Percentiles rank a stretch among this genome's conserved stretches.
phyloP scores from a whole-genome alignment of 1,139 yeast genomes.

The Spathaspora sp. region DNA sequence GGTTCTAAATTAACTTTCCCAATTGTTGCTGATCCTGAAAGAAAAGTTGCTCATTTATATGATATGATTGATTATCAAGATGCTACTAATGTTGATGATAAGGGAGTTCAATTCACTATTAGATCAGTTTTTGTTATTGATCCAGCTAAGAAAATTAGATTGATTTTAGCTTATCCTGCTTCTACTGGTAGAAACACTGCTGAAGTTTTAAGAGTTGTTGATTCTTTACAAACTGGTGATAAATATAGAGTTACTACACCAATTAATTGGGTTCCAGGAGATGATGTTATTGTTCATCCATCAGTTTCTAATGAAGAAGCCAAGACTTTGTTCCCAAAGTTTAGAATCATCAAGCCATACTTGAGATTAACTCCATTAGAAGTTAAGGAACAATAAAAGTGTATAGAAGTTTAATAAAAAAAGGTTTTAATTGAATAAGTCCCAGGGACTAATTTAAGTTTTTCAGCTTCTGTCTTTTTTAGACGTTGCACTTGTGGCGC shows the following conservation, averaged over 20 bases:
- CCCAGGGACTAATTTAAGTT: background rate
- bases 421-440: background rate
- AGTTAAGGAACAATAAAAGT: constrained; percentile 4
- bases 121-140: constrained; percentile 84
- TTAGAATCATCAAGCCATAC: constrained; percentile 77
- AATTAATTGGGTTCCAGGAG: constrained; percentile 84
- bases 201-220: constrained; percentile 78
- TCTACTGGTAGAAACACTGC: constrained; percentile 88
- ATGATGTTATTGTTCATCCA: constrained; percentile 83
- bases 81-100: constrained; percentile 72
- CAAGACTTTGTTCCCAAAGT: constrained; percentile 68
- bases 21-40: constrained; percentile 72
- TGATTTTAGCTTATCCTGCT: constrained; percentile 78
- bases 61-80: constrained; percentile 88
- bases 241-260: constrained; percentile 75
- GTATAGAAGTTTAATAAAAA: background rate
- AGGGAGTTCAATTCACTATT: constrained; percentile 72
- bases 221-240: constrained; percentile 77
- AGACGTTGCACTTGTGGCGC: too few species aligned
- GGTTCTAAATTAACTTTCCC: constrained; percentile 71
- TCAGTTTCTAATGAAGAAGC: constrained; percentile 71
- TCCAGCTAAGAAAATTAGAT: constrained; percentile 71
- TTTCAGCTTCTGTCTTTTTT: too few species aligned
- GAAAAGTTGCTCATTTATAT: constrained; percentile 65
- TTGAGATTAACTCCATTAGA: constrained; percentile 45